Evolutionary conservation across 1,139 yeast genomes (phyloP).

Genomic region (Kodamaea plutei): DNA sequence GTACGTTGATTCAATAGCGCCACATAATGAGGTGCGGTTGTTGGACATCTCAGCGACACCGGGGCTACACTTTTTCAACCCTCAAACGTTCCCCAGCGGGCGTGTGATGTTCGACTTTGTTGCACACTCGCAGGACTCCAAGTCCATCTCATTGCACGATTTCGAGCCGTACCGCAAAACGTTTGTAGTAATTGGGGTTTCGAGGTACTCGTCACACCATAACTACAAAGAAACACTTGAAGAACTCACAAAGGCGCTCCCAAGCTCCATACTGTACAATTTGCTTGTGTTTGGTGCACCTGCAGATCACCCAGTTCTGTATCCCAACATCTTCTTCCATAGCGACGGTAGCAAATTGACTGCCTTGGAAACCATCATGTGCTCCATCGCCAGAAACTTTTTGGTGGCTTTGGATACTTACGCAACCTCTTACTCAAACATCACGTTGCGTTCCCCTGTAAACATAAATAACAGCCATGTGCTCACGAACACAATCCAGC

Average conservation of each 20-base stretch:
- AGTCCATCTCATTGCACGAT: slow-evolving; percentile 67
- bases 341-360: slow-evolving; percentile 27
- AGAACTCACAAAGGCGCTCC: slow-evolving; percentile 34
- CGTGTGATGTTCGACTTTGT: slow-evolving; percentile 56
- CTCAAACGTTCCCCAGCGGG: slow-evolving; percentile 82
- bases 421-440: slow-evolving; percentile 65
- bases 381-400: slow-evolving; percentile 67
- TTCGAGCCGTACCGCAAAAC: slow-evolving; percentile 85
- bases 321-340: slow-evolving; percentile 25
- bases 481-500: slow-evolving; percentile 50
- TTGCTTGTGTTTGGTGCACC: slow-evolving; percentile 59
- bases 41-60: slow-evolving; percentile 70
- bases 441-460: slow-evolving; percentile 72
- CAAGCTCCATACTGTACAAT: slow-evolving; percentile 62
- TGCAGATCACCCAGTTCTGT: slow-evolving; percentile 13
- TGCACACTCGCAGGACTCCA: slow-evolving; percentile 49
- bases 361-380: slow-evolving; percentile 62
- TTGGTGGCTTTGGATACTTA: slow-evolving; percentile 61
- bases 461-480: slow-evolving; percentile 50
- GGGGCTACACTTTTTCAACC: slow-evolving; percentile 61
- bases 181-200: slow-evolving; percentile 63
- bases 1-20: slow-evolving; percentile 43
- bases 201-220: slow-evolving; percentile 32
- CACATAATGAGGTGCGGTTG: slow-evolving; percentile 61
- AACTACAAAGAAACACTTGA: slow-evolving; percentile 17